Percentiles rank a stretch among this genome's conserved stretches.
These are phyloP conservation scores for Actinidia chinensis DNA, from an alignment of 179 eudicot species.

Conservation along the genomic window DNA sequence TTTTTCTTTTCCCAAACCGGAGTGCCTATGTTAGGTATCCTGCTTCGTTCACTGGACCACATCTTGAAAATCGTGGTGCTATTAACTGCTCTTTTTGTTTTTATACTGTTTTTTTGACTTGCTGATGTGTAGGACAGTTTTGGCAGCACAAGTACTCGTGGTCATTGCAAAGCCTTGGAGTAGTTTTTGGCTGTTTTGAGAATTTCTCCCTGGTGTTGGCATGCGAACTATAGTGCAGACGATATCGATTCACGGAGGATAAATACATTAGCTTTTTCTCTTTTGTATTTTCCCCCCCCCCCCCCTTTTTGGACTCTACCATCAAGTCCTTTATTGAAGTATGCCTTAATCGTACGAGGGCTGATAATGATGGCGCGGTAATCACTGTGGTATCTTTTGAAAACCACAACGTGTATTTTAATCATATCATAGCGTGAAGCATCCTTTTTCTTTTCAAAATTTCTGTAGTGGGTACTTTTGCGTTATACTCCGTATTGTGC, in stretches of 20 bases:
- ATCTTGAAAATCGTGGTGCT: too few relatives aligned
- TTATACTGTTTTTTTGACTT: slow-evolving; percentile 4
- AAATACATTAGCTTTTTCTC: slow-evolving; percentile 47
- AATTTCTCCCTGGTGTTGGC: slow-evolving; percentile 72
- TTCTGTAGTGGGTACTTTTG: slow-evolving; percentile 71
- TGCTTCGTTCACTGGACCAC: too few relatives aligned
- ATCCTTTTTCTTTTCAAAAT: slow-evolving; percentile 8
- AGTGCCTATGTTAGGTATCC: too few relatives aligned
- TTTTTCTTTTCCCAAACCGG: too few relatives aligned
- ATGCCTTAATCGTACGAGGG: too few relatives aligned
- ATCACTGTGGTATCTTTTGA: background rate
- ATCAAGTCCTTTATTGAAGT: slow-evolving; percentile 40
- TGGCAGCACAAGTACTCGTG: slow-evolving; percentile 56
- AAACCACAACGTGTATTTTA: background rate
- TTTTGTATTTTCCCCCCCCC: slow-evolving; percentile 33
- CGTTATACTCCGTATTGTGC: slow-evolving; percentile 73
- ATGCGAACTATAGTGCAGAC: slow-evolving; percentile 44
- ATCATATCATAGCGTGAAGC: background rate
- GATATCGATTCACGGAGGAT: slow-evolving; percentile 49
- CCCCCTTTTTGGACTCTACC: slow-evolving; percentile 82
- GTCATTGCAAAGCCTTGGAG: slow-evolving; percentile 80
- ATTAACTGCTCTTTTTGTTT: too few relatives aligned
- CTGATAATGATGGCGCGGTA: slow-evolving; percentile 21
- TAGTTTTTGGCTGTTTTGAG: slow-evolving; percentile 73
- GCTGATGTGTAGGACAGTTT: slow-evolving; percentile 52